These are phyloP conservation scores for Populus tremula DNA, from an alignment of 345 rosid genomes.

Conservation along the genomic window DNA sequence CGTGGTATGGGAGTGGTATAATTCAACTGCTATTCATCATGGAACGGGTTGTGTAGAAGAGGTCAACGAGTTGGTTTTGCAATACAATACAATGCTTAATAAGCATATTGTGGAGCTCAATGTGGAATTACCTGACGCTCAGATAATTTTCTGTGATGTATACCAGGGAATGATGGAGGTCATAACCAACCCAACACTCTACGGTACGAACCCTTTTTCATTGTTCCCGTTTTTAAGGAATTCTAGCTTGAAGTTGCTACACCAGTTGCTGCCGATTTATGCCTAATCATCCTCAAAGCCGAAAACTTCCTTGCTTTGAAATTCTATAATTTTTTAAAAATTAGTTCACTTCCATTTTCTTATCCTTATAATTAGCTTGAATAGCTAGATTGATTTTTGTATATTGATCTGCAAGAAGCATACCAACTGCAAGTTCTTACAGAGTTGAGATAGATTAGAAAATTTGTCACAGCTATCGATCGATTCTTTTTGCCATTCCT, in stretches of 20 bases:
- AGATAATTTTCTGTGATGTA: conserved; percentile 48
- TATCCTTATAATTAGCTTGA: too few relatives aligned
- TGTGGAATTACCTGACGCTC: conserved; percentile 37
- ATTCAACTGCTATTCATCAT: conserved; percentile 6
- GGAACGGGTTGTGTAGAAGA: conserved; percentile 40
- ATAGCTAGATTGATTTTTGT: too few relatives aligned
- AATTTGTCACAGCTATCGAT: too few relatives aligned
- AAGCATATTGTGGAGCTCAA: conserved; percentile 38
- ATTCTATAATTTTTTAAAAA: too few relatives aligned
- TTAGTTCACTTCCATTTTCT: too few relatives aligned
- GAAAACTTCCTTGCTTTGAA: too few relatives aligned
- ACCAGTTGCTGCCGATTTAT: neutral
- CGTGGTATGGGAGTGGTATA: conserved; percentile 37
- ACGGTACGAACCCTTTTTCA: conserved; percentile 30
- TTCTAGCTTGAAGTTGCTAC: neutral
- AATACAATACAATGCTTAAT: conserved; percentile 46
- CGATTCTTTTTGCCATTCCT: too few relatives aligned
- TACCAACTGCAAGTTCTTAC: too few relatives aligned
- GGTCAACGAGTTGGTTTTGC: conserved; percentile 46
- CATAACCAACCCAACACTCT: conserved; percentile 33
- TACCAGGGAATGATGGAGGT: conserved; percentile 54
- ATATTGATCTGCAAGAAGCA: too few relatives aligned
- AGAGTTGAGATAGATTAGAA: too few relatives aligned
- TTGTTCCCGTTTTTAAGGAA: neutral
- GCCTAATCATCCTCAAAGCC: neutral